Percentiles rank a stretch among this genome's conserved stretches.
Evolutionary conservation across 1,139 yeast species (phyloP).

Genomic region (Magnusiomyces suaveolens): DNA sequence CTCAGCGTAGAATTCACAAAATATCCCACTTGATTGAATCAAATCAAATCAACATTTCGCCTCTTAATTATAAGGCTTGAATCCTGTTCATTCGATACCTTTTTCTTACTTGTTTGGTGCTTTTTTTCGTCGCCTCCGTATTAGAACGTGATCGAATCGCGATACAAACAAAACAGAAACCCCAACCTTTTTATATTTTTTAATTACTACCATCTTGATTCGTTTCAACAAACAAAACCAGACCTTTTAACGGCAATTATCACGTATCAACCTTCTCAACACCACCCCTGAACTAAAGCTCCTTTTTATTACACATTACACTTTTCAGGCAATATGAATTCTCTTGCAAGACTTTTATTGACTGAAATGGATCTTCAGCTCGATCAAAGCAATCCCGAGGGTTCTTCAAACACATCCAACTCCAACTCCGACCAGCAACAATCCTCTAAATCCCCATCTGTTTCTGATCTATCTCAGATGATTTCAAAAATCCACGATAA

Average conservation of each 20-base stretch:
- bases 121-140: constrained; percentile 23
- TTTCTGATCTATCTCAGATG: background rate
- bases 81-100: constrained; percentile 22
- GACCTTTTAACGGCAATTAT: constrained; percentile 1
- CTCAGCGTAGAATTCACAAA: constrained; percentile 18
- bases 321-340: constrained; percentile 7
- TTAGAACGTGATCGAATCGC: constrained; percentile 26
- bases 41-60: constrained; percentile 15
- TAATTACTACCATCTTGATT: constrained; percentile 17
- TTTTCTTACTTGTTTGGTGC: constrained; percentile 21
- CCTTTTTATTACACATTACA: background rate
- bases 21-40: constrained; percentile 16
- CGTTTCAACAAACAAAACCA: constrained; percentile 16
- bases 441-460: constrained; percentile 2
- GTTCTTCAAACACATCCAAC: background rate
- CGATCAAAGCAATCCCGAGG: background rate
- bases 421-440: constrained; percentile 5
- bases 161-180: no score
- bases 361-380: constrained; percentile 4
- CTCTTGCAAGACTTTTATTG: constrained; percentile 7
- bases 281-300: constrained; percentile 9
- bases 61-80: constrained; percentile 20
- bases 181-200: constrained; percentile 15
- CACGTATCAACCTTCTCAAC: constrained; percentile 6
- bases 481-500: constrained; percentile 8